A percentile compares a stretch with the other conserved stretches of the same genome.
phyloP scores from a whole-genome alignment of 768 basidiomycete species.

The Phallus indusiatus region DNA sequence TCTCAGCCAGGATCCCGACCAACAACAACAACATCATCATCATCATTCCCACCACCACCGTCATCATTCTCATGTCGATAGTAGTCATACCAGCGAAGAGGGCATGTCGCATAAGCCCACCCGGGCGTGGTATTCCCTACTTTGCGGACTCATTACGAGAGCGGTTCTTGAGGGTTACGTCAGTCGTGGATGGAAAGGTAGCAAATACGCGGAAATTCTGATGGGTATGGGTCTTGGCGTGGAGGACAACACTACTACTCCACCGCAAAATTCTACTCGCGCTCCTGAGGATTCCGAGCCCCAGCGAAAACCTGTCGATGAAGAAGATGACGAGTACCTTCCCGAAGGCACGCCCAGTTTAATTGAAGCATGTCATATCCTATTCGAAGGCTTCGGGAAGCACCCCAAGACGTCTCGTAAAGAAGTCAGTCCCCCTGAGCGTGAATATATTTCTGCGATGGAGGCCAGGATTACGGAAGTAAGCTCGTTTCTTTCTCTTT shows the following conservation, averaged over 20 bases:
- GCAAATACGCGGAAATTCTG: slow-evolving; percentile 58
- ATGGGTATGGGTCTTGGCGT: slow-evolving; percentile 54
- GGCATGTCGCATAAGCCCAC: slow-evolving; percentile 35
- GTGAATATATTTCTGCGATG: slow-evolving; percentile 72
- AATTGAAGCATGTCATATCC: slow-evolving; percentile 50
- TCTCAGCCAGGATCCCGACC: too few species aligned
- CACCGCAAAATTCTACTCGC: neutral
- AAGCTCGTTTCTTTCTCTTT: slow-evolving; percentile 19
- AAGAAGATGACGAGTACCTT: slow-evolving; percentile 36
- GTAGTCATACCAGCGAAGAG: neutral
- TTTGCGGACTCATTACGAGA: slow-evolving; percentile 69
- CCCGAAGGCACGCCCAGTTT: slow-evolving; percentile 70
- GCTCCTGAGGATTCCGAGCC: neutral
- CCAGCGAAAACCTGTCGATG: slow-evolving; percentile 5
- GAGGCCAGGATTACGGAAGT: slow-evolving; percentile 59
- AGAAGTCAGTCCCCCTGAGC: slow-evolving; percentile 37
- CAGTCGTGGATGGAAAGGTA: slow-evolving; percentile 70
- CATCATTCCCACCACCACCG: too few species aligned
- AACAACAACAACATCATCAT: too few species aligned
- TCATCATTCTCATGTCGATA: too few species aligned
- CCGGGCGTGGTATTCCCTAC: slow-evolving; percentile 72
- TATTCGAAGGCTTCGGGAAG: slow-evolving; percentile 34
- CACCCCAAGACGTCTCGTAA: slow-evolving; percentile 4
- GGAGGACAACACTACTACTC: neutral
- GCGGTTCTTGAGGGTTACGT: slow-evolving; percentile 81